A percentile compares a stretch with the other conserved stretches of the same genome.
These are phyloP conservation scores for Aspergillus felis DNA, from an alignment of 2,329 filamentous ascomycete species.

Conservation along the genomic window DNA sequence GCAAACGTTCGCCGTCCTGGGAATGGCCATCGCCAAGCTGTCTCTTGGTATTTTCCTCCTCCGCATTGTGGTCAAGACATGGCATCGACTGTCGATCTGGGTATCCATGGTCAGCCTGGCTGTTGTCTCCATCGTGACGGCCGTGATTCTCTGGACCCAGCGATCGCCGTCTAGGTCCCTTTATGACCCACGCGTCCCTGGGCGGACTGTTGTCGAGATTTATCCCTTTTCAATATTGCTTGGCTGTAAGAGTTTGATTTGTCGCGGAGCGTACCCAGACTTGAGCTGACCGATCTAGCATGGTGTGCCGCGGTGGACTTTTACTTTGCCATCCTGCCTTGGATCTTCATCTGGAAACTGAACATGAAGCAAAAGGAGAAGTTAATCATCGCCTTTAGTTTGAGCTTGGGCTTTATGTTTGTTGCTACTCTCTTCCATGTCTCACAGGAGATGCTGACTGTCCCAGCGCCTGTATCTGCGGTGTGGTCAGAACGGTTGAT, in stretches of 20 bases:
- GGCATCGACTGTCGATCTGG: conserved; percentile 39
- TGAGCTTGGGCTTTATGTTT: conserved; percentile 36
- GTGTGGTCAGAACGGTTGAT: conserved; percentile 14
- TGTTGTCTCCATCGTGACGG: conserved; percentile 19
- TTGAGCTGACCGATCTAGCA: conserved; percentile 1
- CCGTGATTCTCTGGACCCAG: conserved; percentile 14
- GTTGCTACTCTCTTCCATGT: neutral
- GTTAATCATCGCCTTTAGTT: conserved; percentile 32
- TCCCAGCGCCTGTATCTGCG: conserved; percentile 12
- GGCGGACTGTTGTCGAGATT: conserved; percentile 10
- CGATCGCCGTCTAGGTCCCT: conserved; percentile 9
- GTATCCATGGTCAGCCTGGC: conserved; percentile 16
- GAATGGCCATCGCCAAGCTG: conserved; percentile 39
- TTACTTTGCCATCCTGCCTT: conserved; percentile 37
- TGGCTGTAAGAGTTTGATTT: conserved; percentile 9
- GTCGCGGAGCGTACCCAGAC: no score
- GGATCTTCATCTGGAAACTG: conserved; percentile 34
- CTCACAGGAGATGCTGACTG: no score
- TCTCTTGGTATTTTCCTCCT: conserved; percentile 41
- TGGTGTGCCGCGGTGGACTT: conserved; percentile 30
- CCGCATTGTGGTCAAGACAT: conserved; percentile 31
- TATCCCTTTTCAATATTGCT: conserved; percentile 12
- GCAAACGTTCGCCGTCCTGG: conserved; percentile 37
- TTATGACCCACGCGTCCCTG: conserved; percentile 15
- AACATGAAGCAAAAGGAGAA: conserved; percentile 38